phyloP scores from a whole-genome alignment of 2,329 filamentous ascomycete genomes.

The Colletotrichum tamarilloi region DNA sequence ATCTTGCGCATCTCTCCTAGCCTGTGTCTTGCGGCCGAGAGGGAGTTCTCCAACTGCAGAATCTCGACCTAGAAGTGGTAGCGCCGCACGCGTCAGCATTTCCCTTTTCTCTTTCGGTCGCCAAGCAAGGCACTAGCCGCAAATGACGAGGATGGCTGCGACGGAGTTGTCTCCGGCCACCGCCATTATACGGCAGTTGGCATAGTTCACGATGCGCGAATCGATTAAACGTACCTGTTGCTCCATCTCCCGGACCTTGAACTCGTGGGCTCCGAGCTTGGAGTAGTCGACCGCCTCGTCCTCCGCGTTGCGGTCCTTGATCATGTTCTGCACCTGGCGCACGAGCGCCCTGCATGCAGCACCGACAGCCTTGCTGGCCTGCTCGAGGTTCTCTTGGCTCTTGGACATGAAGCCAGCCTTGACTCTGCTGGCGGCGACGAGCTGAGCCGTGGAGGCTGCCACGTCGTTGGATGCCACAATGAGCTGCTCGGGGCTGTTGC shows the following conservation, averaged over 20 bases:
- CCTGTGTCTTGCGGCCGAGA: conserved; percentile 81
- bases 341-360: conserved; percentile 88
- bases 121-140: background rate
- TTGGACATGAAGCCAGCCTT: conserved; percentile 99
- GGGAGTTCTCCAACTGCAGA: conserved; percentile 89
- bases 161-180: background rate
- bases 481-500: conserved; percentile 94
- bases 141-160: background rate
- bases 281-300: conserved; percentile 87
- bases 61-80: conserved; percentile 82
- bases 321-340: conserved; percentile 93
- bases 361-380: conserved; percentile 92
- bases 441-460: conserved; percentile 93
- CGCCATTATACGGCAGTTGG: background rate
- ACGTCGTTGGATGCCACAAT: conserved; percentile 99
- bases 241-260: conserved; percentile 99
- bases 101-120: background rate
- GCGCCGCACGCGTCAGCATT: conserved; percentile 11
- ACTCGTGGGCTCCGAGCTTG: conserved; percentile 91
- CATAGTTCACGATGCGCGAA: conserved; percentile 44
- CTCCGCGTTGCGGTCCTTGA: conserved; percentile 84
- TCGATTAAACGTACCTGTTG: conserved; percentile 78
- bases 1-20: conserved; percentile 99
- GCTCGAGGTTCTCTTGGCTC: conserved; percentile 91
- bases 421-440: conserved; percentile 94